phyloP scores from a whole-genome alignment of 345 rosid species.

The Combretum micranthum region DNA sequence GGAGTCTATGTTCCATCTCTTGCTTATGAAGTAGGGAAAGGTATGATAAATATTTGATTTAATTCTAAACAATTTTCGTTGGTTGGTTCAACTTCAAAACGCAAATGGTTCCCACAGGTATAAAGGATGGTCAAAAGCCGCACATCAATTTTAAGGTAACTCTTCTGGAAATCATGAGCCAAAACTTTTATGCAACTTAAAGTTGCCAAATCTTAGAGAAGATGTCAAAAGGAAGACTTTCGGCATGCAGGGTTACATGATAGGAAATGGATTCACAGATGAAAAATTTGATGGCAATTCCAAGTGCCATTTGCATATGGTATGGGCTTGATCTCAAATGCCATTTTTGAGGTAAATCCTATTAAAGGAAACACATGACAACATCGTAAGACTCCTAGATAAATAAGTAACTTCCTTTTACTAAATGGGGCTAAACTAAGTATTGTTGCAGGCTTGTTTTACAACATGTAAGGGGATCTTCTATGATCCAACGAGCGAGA shows the following conservation, averaged over 20 bases:
- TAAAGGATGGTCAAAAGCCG: slow-evolving; percentile 21
- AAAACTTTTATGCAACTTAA: not conserved
- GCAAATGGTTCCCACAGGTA: slow-evolving; percentile 14
- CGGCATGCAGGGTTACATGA: slow-evolving; percentile 28
- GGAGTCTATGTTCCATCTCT: slow-evolving; percentile 40
- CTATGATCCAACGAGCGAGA: not conserved
- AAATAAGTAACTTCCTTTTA: too few relatives aligned
- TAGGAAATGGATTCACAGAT: slow-evolving; percentile 33
- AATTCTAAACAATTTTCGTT: not conserved
- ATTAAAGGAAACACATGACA: too few relatives aligned
- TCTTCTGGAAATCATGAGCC: not conserved
- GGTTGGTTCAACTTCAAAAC: not conserved
- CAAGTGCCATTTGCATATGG: slow-evolving; percentile 29
- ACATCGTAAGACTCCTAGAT: too few relatives aligned
- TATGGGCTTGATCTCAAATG: slow-evolving; percentile 36
- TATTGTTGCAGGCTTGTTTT: slow-evolving; percentile 19
- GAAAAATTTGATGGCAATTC: slow-evolving; percentile 18
- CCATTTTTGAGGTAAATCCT: slow-evolving; percentile 21
- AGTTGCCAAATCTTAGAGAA: not conserved
- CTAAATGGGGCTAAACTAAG: not conserved
- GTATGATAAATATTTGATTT: slow-evolving; percentile 2
- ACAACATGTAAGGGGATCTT: slow-evolving; percentile 26
- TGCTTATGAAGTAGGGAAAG: slow-evolving; percentile 24
- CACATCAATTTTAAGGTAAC: slow-evolving; percentile 33
- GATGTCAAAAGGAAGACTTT: not conserved